Conservation (phyloP, 1,139 yeast genomes). For the Blastobotrys indianensis region DNA sequence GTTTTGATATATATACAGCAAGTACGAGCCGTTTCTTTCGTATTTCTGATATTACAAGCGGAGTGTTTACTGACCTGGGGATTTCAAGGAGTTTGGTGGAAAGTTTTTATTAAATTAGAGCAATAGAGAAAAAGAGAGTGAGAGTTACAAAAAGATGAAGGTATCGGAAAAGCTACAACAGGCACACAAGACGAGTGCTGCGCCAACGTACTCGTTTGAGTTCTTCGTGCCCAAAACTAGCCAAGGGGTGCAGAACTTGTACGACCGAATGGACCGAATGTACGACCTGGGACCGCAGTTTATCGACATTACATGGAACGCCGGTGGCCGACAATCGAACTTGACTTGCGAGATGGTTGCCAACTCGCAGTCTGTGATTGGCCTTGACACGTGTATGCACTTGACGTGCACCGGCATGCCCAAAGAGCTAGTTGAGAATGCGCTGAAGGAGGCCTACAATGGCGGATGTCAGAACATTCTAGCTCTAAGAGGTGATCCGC, state of each 20-base stretch:
- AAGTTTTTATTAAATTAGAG: neutral
- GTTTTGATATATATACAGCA: too few relatives aligned
- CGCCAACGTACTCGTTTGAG: slow-evolving; percentile 85
- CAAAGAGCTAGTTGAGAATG: slow-evolving; percentile 70
- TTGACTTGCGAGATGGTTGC: slow-evolving; percentile 87
- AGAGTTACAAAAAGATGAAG: slow-evolving; percentile 30
- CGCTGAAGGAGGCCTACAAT: slow-evolving; percentile 75
- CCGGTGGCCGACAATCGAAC: slow-evolving; percentile 82
- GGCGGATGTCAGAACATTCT: slow-evolving; percentile 94
- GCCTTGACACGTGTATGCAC: slow-evolving; percentile 97
- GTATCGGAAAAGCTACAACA: slow-evolving; percentile 37
- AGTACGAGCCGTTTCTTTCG: too few relatives aligned
- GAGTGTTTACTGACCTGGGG: too few relatives aligned
- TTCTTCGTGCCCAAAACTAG: slow-evolving; percentile 97
- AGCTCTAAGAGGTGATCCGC: slow-evolving; percentile 94
- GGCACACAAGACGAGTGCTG: slow-evolving; percentile 26
- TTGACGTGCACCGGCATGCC: slow-evolving; percentile 96
- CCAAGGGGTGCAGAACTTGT: slow-evolving; percentile 92
- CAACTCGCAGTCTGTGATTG: slow-evolving; percentile 87
- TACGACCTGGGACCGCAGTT: slow-evolving; percentile 86
- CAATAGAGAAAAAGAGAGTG: neutral
- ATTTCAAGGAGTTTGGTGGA: too few relatives aligned
- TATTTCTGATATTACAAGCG: too few relatives aligned
- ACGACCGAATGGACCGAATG: slow-evolving; percentile 98
- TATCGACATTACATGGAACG: slow-evolving; percentile 96